A percentile compares a stretch with the other conserved stretches of the same genome.
phyloP scores from a whole-genome alignment of 768 basidiomycete genomes.

The Tricholoma terreum region DNA sequence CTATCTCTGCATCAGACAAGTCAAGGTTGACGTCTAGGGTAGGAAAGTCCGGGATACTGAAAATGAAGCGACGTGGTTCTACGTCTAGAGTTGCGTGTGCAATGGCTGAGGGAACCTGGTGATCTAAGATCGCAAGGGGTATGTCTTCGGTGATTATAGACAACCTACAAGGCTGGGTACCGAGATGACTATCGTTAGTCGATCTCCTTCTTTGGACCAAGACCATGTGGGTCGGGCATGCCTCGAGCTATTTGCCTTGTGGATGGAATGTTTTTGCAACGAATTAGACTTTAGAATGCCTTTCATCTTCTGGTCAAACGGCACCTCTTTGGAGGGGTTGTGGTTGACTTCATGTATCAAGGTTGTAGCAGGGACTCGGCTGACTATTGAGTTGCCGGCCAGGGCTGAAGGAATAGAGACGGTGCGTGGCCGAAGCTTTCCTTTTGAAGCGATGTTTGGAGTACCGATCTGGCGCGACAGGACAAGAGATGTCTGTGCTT shows the following conservation, averaged over 20 bases:
- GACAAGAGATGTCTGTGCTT: slow-evolving; percentile 53
- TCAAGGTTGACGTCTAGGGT: slow-evolving; percentile 56
- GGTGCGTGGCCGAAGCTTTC: slow-evolving; percentile 56
- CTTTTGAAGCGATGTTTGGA: slow-evolving; percentile 78
- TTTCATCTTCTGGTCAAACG: slow-evolving; percentile 26
- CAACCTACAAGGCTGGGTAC: slow-evolving; percentile 58
- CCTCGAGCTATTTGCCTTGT: slow-evolving; percentile 2
- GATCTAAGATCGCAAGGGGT: background rate
- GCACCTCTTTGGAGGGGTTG: background rate
- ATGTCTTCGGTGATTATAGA: background rate
- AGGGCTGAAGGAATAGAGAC: slow-evolving; percentile 51
- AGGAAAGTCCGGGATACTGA: slow-evolving; percentile 47
- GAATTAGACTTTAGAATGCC: slow-evolving; percentile 41
- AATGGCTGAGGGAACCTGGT: slow-evolving; percentile 47
- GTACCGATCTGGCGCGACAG: slow-evolving; percentile 68
- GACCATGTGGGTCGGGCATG: slow-evolving; percentile 46
- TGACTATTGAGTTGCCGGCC: slow-evolving; percentile 19
- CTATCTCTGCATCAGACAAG: slow-evolving; percentile 54
- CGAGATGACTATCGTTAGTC: slow-evolving; percentile 46
- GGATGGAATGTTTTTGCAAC: background rate
- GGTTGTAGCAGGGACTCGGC: background rate
- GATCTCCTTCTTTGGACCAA: slow-evolving; percentile 42
- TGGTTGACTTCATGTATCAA: slow-evolving; percentile 46
- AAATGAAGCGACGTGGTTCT: slow-evolving; percentile 56
- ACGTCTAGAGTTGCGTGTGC: slow-evolving; percentile 55